Conservation (phyloP, 345 rosid species). For the Lenwebbia sp. region DNA sequence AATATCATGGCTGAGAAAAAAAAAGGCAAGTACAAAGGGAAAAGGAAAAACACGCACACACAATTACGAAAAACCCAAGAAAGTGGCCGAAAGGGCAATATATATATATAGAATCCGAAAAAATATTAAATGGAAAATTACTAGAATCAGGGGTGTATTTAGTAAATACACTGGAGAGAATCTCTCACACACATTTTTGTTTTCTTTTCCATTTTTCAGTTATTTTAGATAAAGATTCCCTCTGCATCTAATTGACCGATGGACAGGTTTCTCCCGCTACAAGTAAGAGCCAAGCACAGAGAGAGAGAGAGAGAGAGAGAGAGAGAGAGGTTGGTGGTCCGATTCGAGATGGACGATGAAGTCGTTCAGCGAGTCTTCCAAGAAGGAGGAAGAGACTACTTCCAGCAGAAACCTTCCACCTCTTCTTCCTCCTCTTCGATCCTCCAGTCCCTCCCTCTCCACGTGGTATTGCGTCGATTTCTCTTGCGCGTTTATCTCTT, state of each 20-base stretch:
- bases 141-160: neutral
- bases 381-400: conserved; percentile 87
- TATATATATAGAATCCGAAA: neutral
- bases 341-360: conserved; percentile 57
- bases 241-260: neutral
- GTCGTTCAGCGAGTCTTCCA: conserved; percentile 92
- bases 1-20: fast-evolving
- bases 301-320: neutral
- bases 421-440: conserved; percentile 77
- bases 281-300: neutral
- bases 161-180: neutral
- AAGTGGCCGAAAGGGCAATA: neutral
- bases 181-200: neutral
- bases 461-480: conserved; percentile 37
- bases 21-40: neutral
- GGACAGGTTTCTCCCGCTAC: neutral
- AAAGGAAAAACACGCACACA: neutral
- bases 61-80: neutral
- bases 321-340: neutral
- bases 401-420: conserved; percentile 66
- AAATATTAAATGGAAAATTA: neutral
- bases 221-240: neutral
- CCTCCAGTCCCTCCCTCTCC: conserved; percentile 93
- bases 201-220: neutral
- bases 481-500: neutral